A percentile compares a stretch with the other conserved stretches of the same genome.
Conservation (phyloP, 140 eudicot species). For the Senecio squalidus region DNA sequence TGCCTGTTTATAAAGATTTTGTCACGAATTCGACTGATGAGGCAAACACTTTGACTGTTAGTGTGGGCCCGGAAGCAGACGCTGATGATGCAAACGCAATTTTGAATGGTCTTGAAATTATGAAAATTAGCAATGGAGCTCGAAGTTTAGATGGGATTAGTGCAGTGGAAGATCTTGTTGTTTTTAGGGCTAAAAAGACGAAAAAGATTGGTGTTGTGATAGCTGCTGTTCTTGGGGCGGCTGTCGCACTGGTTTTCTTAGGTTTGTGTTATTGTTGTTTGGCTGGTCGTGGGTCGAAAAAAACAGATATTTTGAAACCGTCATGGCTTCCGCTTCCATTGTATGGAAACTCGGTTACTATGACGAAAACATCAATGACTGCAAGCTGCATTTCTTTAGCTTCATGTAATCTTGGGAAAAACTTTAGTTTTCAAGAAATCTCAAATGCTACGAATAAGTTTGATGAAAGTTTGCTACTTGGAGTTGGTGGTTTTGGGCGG, state of each 20-base stretch:
- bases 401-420: constrained; percentile 67
- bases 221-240: constrained; percentile 48
- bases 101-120: constrained; percentile 80
- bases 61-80: constrained; percentile 74
- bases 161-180: constrained; percentile 51
- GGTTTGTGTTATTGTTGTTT: constrained; percentile 63
- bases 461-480: constrained; percentile 76
- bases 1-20: constrained; percentile 76
- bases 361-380: constrained; percentile 61
- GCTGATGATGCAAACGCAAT: constrained; percentile 49
- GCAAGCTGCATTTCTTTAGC: constrained; percentile 91
- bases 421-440: constrained; percentile 85
- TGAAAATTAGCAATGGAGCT: constrained; percentile 91
- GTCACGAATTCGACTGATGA: constrained; percentile 51
- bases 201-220: constrained; percentile 35
- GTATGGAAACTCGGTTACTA: constrained; percentile 76
- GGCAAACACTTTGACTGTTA: constrained; percentile 56
- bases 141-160: constrained; percentile 65
- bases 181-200: constrained; percentile 28
- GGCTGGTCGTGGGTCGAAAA: constrained; percentile 45
- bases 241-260: constrained; percentile 35
- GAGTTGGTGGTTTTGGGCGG: constrained; percentile 98
- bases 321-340: constrained; percentile 88
- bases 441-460: constrained; percentile 84
- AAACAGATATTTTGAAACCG: constrained; percentile 39